These are phyloP conservation scores for Cryphonectria carpinicola DNA, from an alignment of 2,329 filamentous ascomycete species.

Conservation along the genomic window DNA sequence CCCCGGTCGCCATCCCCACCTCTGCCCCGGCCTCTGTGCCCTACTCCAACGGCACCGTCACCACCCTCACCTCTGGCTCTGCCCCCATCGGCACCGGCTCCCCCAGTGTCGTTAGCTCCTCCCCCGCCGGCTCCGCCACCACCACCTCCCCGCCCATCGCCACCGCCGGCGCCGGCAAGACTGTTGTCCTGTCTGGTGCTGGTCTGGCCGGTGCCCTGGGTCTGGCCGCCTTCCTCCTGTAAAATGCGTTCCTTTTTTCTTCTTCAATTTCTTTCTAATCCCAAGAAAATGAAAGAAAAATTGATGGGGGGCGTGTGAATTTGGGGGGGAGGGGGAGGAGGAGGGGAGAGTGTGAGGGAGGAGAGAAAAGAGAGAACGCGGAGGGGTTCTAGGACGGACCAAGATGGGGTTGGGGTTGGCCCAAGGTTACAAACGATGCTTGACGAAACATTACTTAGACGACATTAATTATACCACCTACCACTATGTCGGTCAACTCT, in stretches of 20 bases:
- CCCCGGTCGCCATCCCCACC: conserved; percentile 54
- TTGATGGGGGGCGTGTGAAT: not conserved
- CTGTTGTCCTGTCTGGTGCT: conserved; percentile 59
- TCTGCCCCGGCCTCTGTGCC: conserved; percentile 31
- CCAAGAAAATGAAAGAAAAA: not conserved
- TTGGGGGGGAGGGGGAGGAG: too few species aligned
- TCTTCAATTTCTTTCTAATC: not conserved
- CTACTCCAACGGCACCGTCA: conserved; percentile 45
- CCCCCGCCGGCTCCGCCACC: conserved; percentile 33
- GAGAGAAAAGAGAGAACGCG: too few species aligned
- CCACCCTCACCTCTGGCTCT: conserved; percentile 36
- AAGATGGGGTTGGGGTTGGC: too few species aligned
- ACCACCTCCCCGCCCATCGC: conserved; percentile 51
- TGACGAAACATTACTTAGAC: not conserved
- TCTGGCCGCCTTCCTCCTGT: conserved; percentile 62
- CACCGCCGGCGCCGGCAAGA: conserved; percentile 61
- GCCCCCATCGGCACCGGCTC: conserved; percentile 27
- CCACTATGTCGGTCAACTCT: not conserved
- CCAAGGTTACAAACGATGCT: not conserved
- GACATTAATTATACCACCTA: not conserved
- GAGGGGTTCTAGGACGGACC: not conserved
- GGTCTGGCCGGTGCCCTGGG: conserved; percentile 64
- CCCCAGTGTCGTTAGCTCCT: not conserved
- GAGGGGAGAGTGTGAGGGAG: not conserved
- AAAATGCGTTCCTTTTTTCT: conserved; percentile 39